Evolutionary conservation across 2,329 filamentous ascomycete genomes (phyloP).

Genomic region (Helotiales sp.): DNA sequence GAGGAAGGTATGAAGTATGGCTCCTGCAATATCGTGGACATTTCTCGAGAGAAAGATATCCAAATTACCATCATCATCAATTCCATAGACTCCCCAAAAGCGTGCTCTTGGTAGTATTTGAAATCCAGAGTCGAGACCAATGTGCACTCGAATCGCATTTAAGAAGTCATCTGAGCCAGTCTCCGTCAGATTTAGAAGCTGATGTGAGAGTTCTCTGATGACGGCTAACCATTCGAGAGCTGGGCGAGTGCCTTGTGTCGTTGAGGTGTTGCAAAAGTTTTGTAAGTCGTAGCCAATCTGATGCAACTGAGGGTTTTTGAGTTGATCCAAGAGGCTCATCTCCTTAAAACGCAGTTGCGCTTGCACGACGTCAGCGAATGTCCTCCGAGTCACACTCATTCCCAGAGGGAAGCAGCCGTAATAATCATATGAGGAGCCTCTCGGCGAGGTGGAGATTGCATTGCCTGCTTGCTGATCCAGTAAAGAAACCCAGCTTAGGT

Average conservation of each 20-base stretch:
- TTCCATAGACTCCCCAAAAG: constrained; percentile 43
- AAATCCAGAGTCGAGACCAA: constrained; percentile 43
- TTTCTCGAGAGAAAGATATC: constrained; percentile 45
- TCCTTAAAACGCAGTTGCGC: constrained; percentile 44
- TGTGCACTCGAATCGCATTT: constrained; percentile 33
- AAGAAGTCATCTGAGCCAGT: constrained; percentile 38
- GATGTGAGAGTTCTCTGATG: constrained; percentile 22
- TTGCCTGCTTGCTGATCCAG: constrained; percentile 8
- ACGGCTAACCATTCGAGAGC: constrained; percentile 17
- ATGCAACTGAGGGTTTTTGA: constrained; percentile 20
- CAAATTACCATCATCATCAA: constrained; percentile 16
- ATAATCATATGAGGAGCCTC: constrained; percentile 39
- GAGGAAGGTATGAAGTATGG: constrained; percentile 46
- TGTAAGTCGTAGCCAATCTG: constrained; percentile 26
- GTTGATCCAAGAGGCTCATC: constrained; percentile 38
- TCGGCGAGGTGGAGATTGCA: constrained; percentile 33
- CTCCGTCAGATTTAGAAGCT: constrained; percentile 11
- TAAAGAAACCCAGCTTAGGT: constrained; percentile 20
- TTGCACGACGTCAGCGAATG: constrained; percentile 45
- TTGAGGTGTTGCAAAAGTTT: constrained; percentile 11
- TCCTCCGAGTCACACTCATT: constrained; percentile 40
- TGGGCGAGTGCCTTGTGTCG: constrained; percentile 33
- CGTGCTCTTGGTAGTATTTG: constrained; percentile 37
- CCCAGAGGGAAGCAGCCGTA: constrained; percentile 50
- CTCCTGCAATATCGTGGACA: constrained; percentile 42